A percentile compares a stretch with the other conserved stretches of the same genome.
Evolutionary conservation across 2,329 filamentous ascomycete genomes (phyloP).

Genomic region (Hypoxylon sp.): DNA sequence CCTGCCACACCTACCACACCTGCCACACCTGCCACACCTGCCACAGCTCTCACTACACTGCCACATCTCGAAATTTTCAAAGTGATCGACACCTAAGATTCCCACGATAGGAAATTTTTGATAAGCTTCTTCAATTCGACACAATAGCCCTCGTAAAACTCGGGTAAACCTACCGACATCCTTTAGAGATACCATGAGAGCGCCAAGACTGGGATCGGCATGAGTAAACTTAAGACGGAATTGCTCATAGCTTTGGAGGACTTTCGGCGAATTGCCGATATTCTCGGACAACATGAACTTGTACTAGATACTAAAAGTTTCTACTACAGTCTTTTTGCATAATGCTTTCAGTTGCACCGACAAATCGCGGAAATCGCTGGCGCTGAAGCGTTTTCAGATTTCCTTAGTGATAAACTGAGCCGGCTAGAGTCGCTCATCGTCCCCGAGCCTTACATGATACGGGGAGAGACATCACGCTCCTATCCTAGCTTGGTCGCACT

Average conservation of each 20-base stretch:
- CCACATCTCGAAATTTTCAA: too few relatives aligned
- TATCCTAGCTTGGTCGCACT: conserved; percentile 12
- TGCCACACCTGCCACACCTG: too few relatives aligned
- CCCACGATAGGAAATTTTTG: too few relatives aligned
- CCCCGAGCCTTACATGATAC: neutral
- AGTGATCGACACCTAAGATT: too few relatives aligned
- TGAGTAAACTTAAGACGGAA: conserved; percentile 4
- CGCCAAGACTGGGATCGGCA: neutral
- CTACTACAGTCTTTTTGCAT: conserved; percentile 9
- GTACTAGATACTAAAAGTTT: conserved; percentile 8
- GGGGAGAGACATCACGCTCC: neutral
- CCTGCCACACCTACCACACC: too few relatives aligned
- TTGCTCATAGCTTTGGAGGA: conserved; percentile 11
- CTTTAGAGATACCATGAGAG: neutral
- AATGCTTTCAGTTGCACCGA: conserved; percentile 2
- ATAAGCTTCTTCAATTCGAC: too few relatives aligned
- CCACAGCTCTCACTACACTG: too few relatives aligned
- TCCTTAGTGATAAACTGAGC: neutral
- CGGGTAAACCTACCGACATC: too few relatives aligned
- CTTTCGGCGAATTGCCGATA: conserved; percentile 9
- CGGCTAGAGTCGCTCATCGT: conserved; percentile 10
- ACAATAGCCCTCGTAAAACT: too few relatives aligned
- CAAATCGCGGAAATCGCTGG: neutral
- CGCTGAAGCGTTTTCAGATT: neutral
- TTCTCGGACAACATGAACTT: conserved; percentile 3